These are phyloP conservation scores for Leishmania guyanensis DNA, from an alignment of 208 protist species.

Conservation along the genomic window DNA sequence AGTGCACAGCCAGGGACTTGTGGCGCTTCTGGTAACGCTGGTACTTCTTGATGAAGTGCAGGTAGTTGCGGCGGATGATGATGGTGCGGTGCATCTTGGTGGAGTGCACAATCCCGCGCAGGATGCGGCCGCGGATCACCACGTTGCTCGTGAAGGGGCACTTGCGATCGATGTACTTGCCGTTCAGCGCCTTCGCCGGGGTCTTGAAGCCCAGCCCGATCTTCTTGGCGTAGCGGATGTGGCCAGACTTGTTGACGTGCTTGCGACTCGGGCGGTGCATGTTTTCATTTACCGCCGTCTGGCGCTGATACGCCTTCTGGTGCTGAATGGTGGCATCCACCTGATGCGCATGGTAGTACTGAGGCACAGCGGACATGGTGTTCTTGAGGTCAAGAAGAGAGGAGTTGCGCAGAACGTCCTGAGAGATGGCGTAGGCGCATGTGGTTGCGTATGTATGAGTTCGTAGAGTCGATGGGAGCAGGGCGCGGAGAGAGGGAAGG, in stretches of 20 bases:
- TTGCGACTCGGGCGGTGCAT: conserved; percentile 66
- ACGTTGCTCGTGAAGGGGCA: conserved; percentile 99
- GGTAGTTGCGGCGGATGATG: conserved; percentile 99
- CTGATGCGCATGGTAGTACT: conserved; percentile 74
- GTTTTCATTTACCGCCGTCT: conserved; percentile 92
- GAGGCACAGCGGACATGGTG: conserved; percentile 43
- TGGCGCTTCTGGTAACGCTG: conserved; percentile 99
- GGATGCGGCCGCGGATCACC: conserved; percentile 99
- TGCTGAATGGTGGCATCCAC: conserved; percentile 91
- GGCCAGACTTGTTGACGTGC: conserved; percentile 67
- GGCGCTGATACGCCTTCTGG: conserved; percentile 92
- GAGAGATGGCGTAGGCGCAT: background rate
- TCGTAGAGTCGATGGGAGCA: background rate
- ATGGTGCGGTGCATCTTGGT: conserved; percentile 99
- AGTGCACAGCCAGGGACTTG: conserved; percentile 99
- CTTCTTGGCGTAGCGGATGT: conserved; percentile 94
- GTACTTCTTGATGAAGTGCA: conserved; percentile 99
- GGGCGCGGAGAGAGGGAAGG: background rate
- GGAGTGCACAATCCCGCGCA: conserved; percentile 97
- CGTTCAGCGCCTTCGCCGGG: conserved; percentile 97
- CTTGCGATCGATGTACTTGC: conserved; percentile 99
- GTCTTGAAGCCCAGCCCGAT: conserved; percentile 98
- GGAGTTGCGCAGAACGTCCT: conserved; percentile 15
- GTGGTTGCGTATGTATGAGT: background rate
- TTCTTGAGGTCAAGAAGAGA: background rate